Evolutionary conservation across 768 basidiomycete species (phyloP).

Genomic region (Agaricus blazei): DNA sequence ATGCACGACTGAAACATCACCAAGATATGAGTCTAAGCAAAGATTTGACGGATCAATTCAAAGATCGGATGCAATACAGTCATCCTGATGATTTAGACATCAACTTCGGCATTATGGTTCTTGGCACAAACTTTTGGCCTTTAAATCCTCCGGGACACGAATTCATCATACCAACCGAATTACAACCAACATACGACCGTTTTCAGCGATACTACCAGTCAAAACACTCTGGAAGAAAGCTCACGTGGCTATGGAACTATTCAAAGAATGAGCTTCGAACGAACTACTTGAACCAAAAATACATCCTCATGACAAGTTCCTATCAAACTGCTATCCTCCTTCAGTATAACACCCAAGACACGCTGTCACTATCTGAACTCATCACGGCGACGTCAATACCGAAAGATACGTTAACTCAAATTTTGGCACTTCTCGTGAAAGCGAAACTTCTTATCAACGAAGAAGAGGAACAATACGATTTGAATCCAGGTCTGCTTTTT

Average conservation of each 20-base stretch:
- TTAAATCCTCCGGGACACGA: slow-evolving; percentile 78
- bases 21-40: slow-evolving; percentile 95
- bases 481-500: slow-evolving; percentile 60
- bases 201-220: slow-evolving; percentile 92
- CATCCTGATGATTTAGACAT: slow-evolving; percentile 78
- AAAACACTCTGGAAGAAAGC: slow-evolving; percentile 90
- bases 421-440: slow-evolving; percentile 68
- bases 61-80: slow-evolving; percentile 84
- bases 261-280: slow-evolving; percentile 95
- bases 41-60: slow-evolving; percentile 93
- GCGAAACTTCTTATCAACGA: slow-evolving; percentile 87
- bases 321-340: slow-evolving; percentile 94
- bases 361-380: slow-evolving; percentile 76
- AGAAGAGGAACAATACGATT: slow-evolving; percentile 83
- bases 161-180: slow-evolving; percentile 85
- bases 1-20: background rate
- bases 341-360: slow-evolving; percentile 91
- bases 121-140: slow-evolving; percentile 97
- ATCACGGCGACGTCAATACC: slow-evolving; percentile 73
- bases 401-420: slow-evolving; percentile 72
- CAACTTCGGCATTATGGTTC: slow-evolving; percentile 89
- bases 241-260: slow-evolving; percentile 99
- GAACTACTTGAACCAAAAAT: slow-evolving; percentile 90
- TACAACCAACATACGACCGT: slow-evolving; percentile 81
- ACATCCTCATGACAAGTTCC: slow-evolving; percentile 91